phyloP scores from a whole-genome alignment of 345 rosid genomes.

The Citrus sp. region DNA sequence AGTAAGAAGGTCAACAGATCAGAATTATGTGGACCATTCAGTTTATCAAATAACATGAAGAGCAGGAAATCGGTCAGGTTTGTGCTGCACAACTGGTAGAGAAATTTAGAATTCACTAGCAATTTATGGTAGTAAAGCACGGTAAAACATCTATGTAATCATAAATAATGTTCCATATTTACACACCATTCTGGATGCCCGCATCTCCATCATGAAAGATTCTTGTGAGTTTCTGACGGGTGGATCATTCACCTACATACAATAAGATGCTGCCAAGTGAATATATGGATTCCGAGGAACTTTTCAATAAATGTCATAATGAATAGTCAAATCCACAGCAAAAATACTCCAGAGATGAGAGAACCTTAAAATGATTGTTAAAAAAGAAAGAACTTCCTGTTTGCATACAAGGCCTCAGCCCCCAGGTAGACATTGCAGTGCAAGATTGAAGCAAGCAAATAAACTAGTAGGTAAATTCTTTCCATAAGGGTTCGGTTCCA shows the following conservation, averaged over 20 bases:
- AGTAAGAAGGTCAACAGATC: background rate
- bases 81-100: background rate
- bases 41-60: background rate
- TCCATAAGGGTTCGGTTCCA: background rate
- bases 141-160: background rate
- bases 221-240: conserved; percentile 85
- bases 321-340: background rate
- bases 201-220: conserved; percentile 94
- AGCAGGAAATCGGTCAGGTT: background rate
- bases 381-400: background rate
- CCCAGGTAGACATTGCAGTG: background rate
- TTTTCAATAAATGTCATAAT: background rate
- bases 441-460: background rate
- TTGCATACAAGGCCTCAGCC: background rate
- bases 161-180: background rate
- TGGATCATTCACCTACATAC: conserved; percentile 61
- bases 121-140: background rate
- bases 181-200: conserved; percentile 86
- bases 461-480: background rate
- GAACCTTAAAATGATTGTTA: background rate
- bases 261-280: conserved; percentile 10
- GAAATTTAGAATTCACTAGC: background rate
- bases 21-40: background rate
- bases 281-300: background rate
- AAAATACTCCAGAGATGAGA: background rate